Evolutionary conservation across 176 grass and related monocot genomes (phyloP).

Genomic region (Triticum urartu): DNA sequence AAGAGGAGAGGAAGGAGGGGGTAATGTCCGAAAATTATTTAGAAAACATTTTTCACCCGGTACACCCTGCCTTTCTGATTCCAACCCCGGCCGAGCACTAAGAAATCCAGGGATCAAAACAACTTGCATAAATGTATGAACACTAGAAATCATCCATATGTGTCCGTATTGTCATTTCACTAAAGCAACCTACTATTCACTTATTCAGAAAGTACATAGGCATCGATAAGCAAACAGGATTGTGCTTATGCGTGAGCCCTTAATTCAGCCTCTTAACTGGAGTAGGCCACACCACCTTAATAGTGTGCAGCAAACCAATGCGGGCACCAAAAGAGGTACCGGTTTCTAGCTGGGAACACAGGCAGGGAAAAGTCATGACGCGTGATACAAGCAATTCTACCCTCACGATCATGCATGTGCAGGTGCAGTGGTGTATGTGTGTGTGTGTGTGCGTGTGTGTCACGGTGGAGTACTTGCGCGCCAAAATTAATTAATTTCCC

Average conservation of each 20-base stretch:
- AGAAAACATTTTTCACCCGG: too few species aligned
- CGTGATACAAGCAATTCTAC: slow-evolving; percentile 36
- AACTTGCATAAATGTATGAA: too few species aligned
- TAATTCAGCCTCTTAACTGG: slow-evolving; percentile 15
- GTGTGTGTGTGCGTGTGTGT: background rate
- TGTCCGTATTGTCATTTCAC: too few species aligned
- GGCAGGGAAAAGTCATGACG: slow-evolving; percentile 23
- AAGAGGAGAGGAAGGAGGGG: too few species aligned
- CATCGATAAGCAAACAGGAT: slow-evolving; percentile 6
- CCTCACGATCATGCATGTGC: slow-evolving; percentile 30
- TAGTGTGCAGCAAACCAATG: slow-evolving; percentile 20
- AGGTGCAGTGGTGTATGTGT: background rate
- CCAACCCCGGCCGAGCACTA: too few species aligned
- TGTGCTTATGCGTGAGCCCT: background rate
- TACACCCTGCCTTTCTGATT: too few species aligned
- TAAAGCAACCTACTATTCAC: background rate
- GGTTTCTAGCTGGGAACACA: slow-evolving; percentile 29
- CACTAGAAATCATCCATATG: too few species aligned
- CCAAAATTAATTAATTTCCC: slow-evolving; percentile 31
- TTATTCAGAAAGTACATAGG: background rate
- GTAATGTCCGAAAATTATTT: too few species aligned
- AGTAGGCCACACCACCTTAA: slow-evolving; percentile 5
- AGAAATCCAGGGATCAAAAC: too few species aligned
- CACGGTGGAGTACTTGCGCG: slow-evolving; percentile 27
- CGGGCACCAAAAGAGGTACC: slow-evolving; percentile 6